A percentile compares a stretch with the other conserved stretches of the same genome.
These are phyloP conservation scores for Ustilago shanxiensis DNA, from an alignment of 1,284 basidiomycete genomes.

Conservation along the genomic window DNA sequence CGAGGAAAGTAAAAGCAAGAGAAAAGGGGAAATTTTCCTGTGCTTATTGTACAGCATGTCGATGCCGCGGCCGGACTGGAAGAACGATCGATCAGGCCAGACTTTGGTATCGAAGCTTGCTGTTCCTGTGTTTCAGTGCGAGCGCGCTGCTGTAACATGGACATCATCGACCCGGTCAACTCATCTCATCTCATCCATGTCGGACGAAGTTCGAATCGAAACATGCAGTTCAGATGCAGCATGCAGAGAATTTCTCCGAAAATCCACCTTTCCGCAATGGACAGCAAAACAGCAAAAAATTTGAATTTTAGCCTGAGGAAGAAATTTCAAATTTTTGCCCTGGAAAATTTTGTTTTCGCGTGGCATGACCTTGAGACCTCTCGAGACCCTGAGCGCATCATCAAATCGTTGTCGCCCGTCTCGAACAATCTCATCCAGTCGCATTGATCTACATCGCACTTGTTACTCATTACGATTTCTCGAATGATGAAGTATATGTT, in stretches of 20 bases:
- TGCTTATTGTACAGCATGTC: conserved; percentile 2
- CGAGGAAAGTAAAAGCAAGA: neutral
- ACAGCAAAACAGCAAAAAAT: neutral
- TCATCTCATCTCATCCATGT: neutral
- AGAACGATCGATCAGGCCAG: neutral
- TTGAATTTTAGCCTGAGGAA: neutral
- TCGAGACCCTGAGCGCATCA: neutral
- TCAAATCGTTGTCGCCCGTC: neutral
- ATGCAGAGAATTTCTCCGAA: conserved; percentile 21
- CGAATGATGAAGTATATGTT: too few species aligned
- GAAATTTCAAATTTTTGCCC: neutral
- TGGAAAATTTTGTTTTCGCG: neutral
- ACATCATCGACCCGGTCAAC: conserved; percentile 7
- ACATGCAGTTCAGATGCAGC: neutral
- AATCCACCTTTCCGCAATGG: conserved; percentile 11
- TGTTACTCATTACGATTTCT: too few species aligned
- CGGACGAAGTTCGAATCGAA: conserved; percentile 10
- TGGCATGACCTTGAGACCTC: neutral
- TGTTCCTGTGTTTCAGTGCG: conserved; percentile 3
- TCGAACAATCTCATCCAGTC: neutral
- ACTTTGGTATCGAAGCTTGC: neutral
- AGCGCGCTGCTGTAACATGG: neutral
- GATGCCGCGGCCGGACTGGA: neutral
- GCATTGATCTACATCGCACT: too few species aligned
- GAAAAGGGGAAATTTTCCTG: neutral